A percentile compares a stretch with the other conserved stretches of the same genome.
Evolutionary conservation across 2,329 filamentous ascomycete genomes (phyloP).

Genomic region (Xylaria sp.): DNA sequence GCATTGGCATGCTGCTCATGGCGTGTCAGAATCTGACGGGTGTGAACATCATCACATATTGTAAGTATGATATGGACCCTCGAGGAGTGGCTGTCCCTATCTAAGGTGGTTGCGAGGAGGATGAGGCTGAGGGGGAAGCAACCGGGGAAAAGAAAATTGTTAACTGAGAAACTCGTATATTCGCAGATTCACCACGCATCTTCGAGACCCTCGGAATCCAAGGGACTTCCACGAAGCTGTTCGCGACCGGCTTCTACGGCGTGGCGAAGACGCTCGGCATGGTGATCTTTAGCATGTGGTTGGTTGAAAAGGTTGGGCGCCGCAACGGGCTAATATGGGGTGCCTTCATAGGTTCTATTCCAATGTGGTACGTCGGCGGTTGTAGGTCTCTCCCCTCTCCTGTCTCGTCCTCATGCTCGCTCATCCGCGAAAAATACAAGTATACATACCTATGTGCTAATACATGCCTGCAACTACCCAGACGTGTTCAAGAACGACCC

Average conservation of each 20-base stretch:
- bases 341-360: constrained; percentile 42
- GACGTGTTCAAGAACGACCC: constrained; percentile 31
- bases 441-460: too few relatives aligned
- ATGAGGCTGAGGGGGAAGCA: too few relatives aligned
- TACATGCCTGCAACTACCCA: too few relatives aligned
- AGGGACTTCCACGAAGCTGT: constrained; percentile 33
- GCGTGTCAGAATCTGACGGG: constrained; percentile 52
- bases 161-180: too few relatives aligned
- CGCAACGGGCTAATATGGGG: constrained; percentile 51
- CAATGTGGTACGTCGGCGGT: constrained; percentile 47
- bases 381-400: too few relatives aligned
- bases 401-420: too few relatives aligned
- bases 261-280: constrained; percentile 43
- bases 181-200: constrained; percentile 32
- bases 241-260: constrained; percentile 47
- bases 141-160: too few relatives aligned
- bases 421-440: too few relatives aligned
- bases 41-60: constrained; percentile 65
- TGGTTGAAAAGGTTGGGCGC: constrained; percentile 52
- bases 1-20: constrained; percentile 58
- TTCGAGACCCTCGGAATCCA: constrained; percentile 43
- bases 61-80: too few relatives aligned
- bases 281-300: constrained; percentile 45
- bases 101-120: too few relatives aligned
- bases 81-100: too few relatives aligned